phyloP scores from a whole-genome alignment of 2,329 filamentous ascomycete genomes.

The Beauveria caledonica region DNA sequence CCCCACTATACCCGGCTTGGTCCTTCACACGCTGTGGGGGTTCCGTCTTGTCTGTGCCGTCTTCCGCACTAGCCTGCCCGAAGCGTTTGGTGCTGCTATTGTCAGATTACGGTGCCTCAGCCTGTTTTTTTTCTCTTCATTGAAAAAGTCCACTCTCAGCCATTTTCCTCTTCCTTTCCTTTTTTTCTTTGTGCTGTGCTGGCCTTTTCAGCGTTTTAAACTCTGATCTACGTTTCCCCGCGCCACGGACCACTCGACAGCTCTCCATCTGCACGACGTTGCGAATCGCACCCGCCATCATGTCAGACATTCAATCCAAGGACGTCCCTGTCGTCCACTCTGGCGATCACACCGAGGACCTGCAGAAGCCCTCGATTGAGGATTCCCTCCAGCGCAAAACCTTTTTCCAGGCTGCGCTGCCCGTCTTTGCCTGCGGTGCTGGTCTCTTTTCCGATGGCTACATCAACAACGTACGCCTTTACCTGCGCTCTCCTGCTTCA shows the following conservation, averaged over 20 bases:
- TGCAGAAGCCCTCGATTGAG: background rate
- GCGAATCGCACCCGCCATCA: background rate
- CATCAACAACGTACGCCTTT: conserved; percentile 62
- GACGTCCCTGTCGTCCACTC: background rate
- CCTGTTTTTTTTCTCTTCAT: too few species aligned
- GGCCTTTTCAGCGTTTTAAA: background rate
- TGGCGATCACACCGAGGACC: background rate
- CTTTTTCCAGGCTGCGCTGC: conserved; percentile 30
- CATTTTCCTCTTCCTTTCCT: background rate
- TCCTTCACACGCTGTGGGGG: background rate
- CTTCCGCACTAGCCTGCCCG: background rate
- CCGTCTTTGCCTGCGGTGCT: conserved; percentile 80
- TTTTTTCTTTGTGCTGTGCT: too few species aligned
- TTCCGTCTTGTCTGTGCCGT: background rate
- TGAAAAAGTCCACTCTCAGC: background rate
- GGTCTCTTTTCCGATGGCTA: conserved; percentile 90
- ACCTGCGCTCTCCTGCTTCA: background rate
- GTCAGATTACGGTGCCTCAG: background rate
- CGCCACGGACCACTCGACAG: background rate
- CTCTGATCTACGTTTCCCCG: background rate
- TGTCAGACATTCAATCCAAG: conserved; percentile 10
- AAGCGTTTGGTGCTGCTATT: background rate
- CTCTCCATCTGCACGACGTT: background rate
- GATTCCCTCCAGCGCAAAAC: conserved; percentile 9
- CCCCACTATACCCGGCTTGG: background rate